Evolutionary conservation across 768 basidiomycete species (phyloP).

Genomic region (Trametes punicea): DNA sequence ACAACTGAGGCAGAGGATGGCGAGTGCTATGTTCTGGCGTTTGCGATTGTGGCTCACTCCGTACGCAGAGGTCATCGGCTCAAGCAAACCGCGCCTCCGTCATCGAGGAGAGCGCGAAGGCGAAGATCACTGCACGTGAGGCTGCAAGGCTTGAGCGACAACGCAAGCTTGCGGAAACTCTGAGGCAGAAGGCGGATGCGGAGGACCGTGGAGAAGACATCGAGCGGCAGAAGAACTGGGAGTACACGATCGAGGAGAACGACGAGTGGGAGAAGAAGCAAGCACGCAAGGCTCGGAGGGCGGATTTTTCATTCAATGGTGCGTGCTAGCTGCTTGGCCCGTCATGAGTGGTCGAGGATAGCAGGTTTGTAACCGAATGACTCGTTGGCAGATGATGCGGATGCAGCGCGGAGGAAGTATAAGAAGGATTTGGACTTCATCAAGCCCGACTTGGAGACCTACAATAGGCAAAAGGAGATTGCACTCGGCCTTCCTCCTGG

Average conservation of each 20-base stretch:
- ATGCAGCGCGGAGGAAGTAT: constrained; percentile 85
- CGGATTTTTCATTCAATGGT: constrained; percentile 93
- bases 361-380: not conserved
- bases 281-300: constrained; percentile 76
- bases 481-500: constrained; percentile 74
- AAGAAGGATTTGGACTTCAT: constrained; percentile 88
- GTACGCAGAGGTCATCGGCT: constrained; percentile 44
- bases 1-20: constrained; percentile 75
- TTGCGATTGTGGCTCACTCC: constrained; percentile 46
- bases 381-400: constrained; percentile 67
- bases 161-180: constrained; percentile 82
- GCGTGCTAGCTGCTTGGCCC: constrained; percentile 30
- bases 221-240: constrained; percentile 91
- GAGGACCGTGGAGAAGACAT: constrained; percentile 91
- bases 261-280: constrained; percentile 94
- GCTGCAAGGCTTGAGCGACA: constrained; percentile 83
- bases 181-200: constrained; percentile 83
- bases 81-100: constrained; percentile 84
- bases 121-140: constrained; percentile 76
- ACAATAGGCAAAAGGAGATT: constrained; percentile 87
- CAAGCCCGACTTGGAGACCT: constrained; percentile 83
- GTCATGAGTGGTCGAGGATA: not conserved
- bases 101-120: constrained; percentile 77
- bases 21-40: constrained; percentile 34
- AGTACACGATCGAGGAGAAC: constrained; percentile 93